phyloP scores from a whole-genome alignment of 306 rosid genomes.

The Citrullus colocynthis region DNA sequence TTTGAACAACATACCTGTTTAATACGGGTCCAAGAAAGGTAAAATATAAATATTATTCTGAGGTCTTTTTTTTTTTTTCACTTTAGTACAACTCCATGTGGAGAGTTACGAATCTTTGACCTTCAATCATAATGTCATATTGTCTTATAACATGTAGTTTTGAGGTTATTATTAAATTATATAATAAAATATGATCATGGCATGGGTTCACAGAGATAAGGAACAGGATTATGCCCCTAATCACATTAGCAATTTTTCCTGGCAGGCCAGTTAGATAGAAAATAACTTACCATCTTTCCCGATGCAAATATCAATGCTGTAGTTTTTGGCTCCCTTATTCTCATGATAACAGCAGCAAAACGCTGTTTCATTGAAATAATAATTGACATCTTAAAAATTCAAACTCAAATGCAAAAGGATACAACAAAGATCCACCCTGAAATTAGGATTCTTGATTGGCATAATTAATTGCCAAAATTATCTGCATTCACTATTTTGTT shows the following conservation, averaged over 20 bases:
- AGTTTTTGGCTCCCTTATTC: slow-evolving; percentile 96
- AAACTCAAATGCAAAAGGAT: background rate
- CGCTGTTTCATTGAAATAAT: slow-evolving; percentile 36
- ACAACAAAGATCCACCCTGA: background rate
- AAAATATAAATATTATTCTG: background rate
- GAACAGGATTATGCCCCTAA: background rate
- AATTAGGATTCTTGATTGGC: background rate
- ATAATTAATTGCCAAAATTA: background rate
- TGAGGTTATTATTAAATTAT: background rate
- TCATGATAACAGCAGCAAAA: slow-evolving; percentile 95
- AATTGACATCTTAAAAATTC: background rate
- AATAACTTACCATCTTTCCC: slow-evolving; percentile 72
- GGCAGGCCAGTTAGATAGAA: background rate
- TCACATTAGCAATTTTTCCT: background rate
- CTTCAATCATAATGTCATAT: background rate
- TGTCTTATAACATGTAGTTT: background rate
- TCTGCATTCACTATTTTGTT: background rate
- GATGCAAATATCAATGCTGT: slow-evolving; percentile 93
- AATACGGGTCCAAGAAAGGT: background rate
- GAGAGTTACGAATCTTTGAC: background rate
- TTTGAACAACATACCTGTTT: background rate
- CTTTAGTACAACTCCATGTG: background rate
- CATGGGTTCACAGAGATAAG: background rate
- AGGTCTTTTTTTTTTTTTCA: background rate
- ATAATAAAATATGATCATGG: background rate